Conservation (phyloP, 352 stramenopile genomes). For the Phytophthora boehmeriae region DNA sequence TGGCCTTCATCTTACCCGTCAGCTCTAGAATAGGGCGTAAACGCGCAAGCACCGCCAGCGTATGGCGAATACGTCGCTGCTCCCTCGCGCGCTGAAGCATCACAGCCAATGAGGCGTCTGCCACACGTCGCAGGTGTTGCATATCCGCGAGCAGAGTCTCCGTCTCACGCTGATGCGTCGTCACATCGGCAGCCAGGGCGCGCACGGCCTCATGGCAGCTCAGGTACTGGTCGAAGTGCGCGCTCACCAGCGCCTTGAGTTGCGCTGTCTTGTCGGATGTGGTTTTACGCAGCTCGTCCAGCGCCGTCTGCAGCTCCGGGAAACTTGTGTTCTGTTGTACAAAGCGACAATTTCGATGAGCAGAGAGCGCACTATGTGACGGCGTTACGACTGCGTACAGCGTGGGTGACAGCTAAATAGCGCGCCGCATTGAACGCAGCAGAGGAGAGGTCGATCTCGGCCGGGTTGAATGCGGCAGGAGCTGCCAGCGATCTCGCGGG, state of each 20-base stretch:
- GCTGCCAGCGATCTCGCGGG: slow-evolving; percentile 3
- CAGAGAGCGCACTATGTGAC: neutral
- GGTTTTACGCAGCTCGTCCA: slow-evolving; percentile 71
- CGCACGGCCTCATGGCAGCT: slow-evolving; percentile 83
- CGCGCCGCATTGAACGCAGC: slow-evolving; percentile 58
- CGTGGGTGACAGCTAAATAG: slow-evolving; percentile 70
- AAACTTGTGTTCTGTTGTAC: slow-evolving; percentile 61
- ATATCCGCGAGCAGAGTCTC: slow-evolving; percentile 57
- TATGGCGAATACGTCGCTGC: slow-evolving; percentile 79
- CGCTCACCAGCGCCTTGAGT: slow-evolving; percentile 80
- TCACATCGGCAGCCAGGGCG: slow-evolving; percentile 63
- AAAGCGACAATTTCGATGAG: neutral
- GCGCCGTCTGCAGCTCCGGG: slow-evolving; percentile 57
- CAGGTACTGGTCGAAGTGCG: slow-evolving; percentile 86
- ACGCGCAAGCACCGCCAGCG: slow-evolving; percentile 65
- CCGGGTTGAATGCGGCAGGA: slow-evolving; percentile 1
- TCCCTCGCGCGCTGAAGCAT: slow-evolving; percentile 80
- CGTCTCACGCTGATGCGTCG: slow-evolving; percentile 62
- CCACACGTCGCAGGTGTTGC: slow-evolving; percentile 60
- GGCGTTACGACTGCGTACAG: slow-evolving; percentile 39
- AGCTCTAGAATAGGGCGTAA: slow-evolving; percentile 78
- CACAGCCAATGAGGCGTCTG: slow-evolving; percentile 72
- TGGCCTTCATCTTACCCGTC: slow-evolving; percentile 77
- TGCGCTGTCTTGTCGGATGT: slow-evolving; percentile 87
- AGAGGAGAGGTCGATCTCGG: slow-evolving; percentile 66